Evolutionary conservation across 352 stramenopile genomes (phyloP).

Genomic region (Phytophthora agathidicida): DNA sequence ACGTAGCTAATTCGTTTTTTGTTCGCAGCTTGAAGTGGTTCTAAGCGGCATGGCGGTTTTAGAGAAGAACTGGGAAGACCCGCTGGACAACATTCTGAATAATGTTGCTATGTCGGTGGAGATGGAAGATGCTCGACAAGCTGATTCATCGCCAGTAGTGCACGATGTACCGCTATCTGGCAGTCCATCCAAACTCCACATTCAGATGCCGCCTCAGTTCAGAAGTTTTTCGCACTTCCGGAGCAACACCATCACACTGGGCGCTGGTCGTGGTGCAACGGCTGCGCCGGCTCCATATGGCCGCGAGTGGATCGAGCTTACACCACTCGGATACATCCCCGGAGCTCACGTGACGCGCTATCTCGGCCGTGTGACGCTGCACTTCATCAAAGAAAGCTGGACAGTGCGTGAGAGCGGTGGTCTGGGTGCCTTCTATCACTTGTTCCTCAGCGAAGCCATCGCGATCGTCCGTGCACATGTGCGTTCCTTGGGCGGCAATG

Average conservation of each 20-base stretch:
- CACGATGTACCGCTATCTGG: slow-evolving; percentile 51
- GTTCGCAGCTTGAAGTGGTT: slow-evolving; percentile 80
- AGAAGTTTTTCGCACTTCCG: slow-evolving; percentile 49
- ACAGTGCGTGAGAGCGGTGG: slow-evolving; percentile 87
- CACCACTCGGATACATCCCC: slow-evolving; percentile 80
- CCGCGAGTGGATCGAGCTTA: slow-evolving; percentile 87
- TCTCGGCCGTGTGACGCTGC: slow-evolving; percentile 84
- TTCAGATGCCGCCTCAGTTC: slow-evolving; percentile 46
- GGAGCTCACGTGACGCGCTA: slow-evolving; percentile 75
- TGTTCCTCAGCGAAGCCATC: slow-evolving; percentile 89
- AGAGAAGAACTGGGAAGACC: slow-evolving; percentile 55
- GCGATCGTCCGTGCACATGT: slow-evolving; percentile 88
- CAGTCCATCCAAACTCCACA: slow-evolving; percentile 39
- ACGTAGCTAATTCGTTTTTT: slow-evolving; percentile 1
- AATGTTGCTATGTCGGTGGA: slow-evolving; percentile 53
- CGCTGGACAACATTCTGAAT: slow-evolving; percentile 53
- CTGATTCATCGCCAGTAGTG: slow-evolving; percentile 19
- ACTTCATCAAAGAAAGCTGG: slow-evolving; percentile 93
- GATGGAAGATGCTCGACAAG: slow-evolving; percentile 28
- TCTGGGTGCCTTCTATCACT: slow-evolving; percentile 85
- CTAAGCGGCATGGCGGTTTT: slow-evolving; percentile 83
- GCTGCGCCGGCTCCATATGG: slow-evolving; percentile 37
- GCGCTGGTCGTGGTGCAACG: slow-evolving; percentile 1
- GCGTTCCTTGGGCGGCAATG: slow-evolving; percentile 81
- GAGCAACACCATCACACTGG: slow-evolving; percentile 19